Percentiles rank a stretch among this genome's conserved stretches.
Conservation (phyloP, 2,329 filamentous ascomycete species). For the Leptodontidium sp. region DNA sequence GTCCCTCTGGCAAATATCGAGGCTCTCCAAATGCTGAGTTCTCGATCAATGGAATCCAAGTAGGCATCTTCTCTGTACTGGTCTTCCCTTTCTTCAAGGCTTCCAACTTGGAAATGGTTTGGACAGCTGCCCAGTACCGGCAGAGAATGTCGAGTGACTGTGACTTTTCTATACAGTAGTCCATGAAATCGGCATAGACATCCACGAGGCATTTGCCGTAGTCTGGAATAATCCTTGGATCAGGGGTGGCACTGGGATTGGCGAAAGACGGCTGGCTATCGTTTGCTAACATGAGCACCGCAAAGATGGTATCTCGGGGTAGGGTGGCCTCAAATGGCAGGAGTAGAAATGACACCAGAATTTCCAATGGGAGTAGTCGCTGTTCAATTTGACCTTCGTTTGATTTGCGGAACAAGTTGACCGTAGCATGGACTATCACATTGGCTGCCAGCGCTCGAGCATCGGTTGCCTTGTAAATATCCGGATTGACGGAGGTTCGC, state of each 20-base stretch:
- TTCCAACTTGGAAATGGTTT: constrained; percentile 29
- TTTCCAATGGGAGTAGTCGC: constrained; percentile 30
- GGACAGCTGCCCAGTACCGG: constrained; percentile 11
- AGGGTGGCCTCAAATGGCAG: constrained; percentile 35
- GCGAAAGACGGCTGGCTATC: constrained; percentile 20
- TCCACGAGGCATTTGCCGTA: constrained; percentile 34
- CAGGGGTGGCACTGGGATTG: background rate
- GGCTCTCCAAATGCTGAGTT: constrained; percentile 31
- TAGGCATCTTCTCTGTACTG: too few relatives aligned
- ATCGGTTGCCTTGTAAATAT: constrained; percentile 22
- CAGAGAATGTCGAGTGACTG: constrained; percentile 36
- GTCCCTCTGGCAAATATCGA: constrained; percentile 3
- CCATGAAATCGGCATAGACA: constrained; percentile 37
- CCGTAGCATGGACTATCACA: constrained; percentile 30
- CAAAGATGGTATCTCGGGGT: constrained; percentile 36
- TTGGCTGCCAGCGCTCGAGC: constrained; percentile 34
- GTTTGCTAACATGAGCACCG: constrained; percentile 34
- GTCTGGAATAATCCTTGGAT: constrained; percentile 28
- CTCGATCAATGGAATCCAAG: constrained; percentile 30
- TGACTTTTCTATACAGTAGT: constrained; percentile 35
- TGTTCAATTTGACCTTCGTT: constrained; percentile 29
- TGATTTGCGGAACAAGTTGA: constrained; percentile 33
- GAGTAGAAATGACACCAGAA: constrained; percentile 32
- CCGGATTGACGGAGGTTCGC: background rate
- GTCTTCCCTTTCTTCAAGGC: too few relatives aligned